Conservation (phyloP, 2,329 filamentous ascomycete species). For the Niveomyces coronatus region DNA sequence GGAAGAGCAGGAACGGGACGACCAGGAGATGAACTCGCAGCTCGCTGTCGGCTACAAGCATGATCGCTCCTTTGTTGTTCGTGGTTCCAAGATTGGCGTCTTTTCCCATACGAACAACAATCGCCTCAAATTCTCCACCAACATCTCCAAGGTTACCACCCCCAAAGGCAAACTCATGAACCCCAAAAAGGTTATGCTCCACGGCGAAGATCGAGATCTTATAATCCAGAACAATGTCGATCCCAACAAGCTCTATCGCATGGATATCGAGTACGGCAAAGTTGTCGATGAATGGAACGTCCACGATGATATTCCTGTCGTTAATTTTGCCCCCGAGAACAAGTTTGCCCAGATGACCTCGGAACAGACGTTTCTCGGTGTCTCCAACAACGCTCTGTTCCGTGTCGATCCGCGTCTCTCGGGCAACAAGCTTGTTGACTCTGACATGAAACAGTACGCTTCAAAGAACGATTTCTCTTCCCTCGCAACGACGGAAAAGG, state of each 20-base stretch:
- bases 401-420: constrained; percentile 84
- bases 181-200: constrained; percentile 94
- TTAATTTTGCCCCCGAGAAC: constrained; percentile 87
- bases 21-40: constrained; percentile 81
- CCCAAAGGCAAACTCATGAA: constrained; percentile 80
- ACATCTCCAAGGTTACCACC: constrained; percentile 91
- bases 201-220: constrained; percentile 82
- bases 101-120: constrained; percentile 95
- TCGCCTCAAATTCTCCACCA: constrained; percentile 89
- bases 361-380: constrained; percentile 89
- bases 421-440: constrained; percentile 86
- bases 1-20: constrained; percentile 54
- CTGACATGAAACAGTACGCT: constrained; percentile 87
- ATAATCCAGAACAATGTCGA: constrained; percentile 76
- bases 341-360: constrained; percentile 97
- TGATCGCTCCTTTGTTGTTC: constrained; percentile 92
- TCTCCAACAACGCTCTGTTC: constrained; percentile 87
- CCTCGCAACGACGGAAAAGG: constrained; percentile 88
- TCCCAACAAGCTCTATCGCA: constrained; percentile 85
- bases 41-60: constrained; percentile 95
- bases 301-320: constrained; percentile 88
- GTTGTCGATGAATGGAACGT: constrained; percentile 98
- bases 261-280: constrained; percentile 97
- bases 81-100: constrained; percentile 95
- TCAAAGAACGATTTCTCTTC: constrained; percentile 98